Evolutionary conservation across 2,329 filamentous ascomycete species (phyloP), one percentile per base, ranked within the genome.

Genomic region (Claviceps monticola): DNA sequence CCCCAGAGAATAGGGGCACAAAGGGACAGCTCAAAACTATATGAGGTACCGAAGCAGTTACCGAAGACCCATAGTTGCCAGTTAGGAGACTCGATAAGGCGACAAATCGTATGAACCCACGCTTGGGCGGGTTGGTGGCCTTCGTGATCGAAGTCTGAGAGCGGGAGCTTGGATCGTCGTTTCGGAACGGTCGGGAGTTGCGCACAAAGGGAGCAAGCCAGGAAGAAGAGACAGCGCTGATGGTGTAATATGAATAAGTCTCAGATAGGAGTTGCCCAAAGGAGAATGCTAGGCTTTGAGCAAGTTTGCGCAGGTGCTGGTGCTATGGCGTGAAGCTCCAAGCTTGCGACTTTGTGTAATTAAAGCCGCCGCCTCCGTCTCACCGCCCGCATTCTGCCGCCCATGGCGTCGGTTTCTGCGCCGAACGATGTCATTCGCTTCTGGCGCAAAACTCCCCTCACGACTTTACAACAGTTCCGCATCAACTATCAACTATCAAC

Each of bases 301-400:
- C 29, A 11, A 41, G 38, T 42, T 13, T 3, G 17, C 39, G 39
- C 39, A 9, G 39, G 39, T 42, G 38, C 14, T n/a, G 38, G 19
- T 41, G 16, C 26, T 29, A 29, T n/a, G 9, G 14, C 8, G 17
- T 13, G 41, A 42, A 13, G 41, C 41, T 21, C 9, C 17, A 21
- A 21, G 41, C n/a, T 21, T 42, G 9, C 16, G 41, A 21, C 21
- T 21, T 43, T 21, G 41, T 43, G 4, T 23, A 17, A 36, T 29
- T 8, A 34, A 34, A 34, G 29, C 29, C 11, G 6, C 9, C 26
- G 4, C 17, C 34, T 37, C 14, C n/a, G 16, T 13, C 26, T 45
- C 48, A 50, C 48, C 48, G 48, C 48, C 48, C 8, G 19, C 7
- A 45, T 50, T 50, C 48, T 50, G 48, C 48, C 48, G 26, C 11